A percentile compares a stretch with the other conserved stretches of the same genome.
Evolutionary conservation across 805 yeast genomes (phyloP).

Genomic region (Lipomyces japonicus): DNA sequence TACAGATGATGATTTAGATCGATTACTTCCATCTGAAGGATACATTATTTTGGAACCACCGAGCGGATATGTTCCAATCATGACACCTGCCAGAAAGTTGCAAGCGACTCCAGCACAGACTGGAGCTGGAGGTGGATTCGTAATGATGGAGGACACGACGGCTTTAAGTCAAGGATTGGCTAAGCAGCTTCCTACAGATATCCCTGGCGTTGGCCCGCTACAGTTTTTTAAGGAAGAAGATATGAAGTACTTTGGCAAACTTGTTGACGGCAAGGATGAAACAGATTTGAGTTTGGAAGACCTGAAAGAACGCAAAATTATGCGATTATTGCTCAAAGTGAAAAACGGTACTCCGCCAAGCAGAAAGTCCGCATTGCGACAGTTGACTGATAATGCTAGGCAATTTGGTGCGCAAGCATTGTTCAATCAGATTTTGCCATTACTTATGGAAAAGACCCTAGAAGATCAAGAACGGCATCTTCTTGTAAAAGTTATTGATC

Average conservation of each 20-base stretch:
- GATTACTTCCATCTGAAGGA: conserved; percentile 50
- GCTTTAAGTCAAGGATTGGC: conserved; percentile 37
- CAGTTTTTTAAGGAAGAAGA: conserved; percentile 71
- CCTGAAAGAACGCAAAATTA: conserved; percentile 53
- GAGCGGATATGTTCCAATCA: conserved; percentile 41
- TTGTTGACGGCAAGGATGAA: conserved; percentile 41
- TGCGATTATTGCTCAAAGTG: conserved; percentile 61
- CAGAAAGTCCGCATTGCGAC: conserved; percentile 66
- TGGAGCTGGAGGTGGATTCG: conserved; percentile 38
- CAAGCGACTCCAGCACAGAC: conserved; percentile 31
- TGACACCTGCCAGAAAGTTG: conserved; percentile 41
- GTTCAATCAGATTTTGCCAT: conserved; percentile 69
- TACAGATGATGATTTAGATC: conserved; percentile 47
- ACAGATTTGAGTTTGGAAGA: conserved; percentile 49
- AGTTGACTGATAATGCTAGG: conserved; percentile 59
- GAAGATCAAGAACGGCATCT: conserved; percentile 83
- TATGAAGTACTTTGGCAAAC: conserved; percentile 62
- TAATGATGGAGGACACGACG: conserved; percentile 51
- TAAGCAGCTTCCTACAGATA: conserved; percentile 43
- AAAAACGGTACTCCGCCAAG: conserved; percentile 72
- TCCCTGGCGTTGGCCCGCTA: conserved; percentile 63
- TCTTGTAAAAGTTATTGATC: conserved; percentile 68
- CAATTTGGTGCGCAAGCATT: conserved; percentile 65
- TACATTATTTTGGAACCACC: conserved; percentile 48
- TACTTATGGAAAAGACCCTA: conserved; percentile 64